Conservation (phyloP, 1,284 basidiomycete genomes). For the Sanghuangporus weigelae region DNA sequence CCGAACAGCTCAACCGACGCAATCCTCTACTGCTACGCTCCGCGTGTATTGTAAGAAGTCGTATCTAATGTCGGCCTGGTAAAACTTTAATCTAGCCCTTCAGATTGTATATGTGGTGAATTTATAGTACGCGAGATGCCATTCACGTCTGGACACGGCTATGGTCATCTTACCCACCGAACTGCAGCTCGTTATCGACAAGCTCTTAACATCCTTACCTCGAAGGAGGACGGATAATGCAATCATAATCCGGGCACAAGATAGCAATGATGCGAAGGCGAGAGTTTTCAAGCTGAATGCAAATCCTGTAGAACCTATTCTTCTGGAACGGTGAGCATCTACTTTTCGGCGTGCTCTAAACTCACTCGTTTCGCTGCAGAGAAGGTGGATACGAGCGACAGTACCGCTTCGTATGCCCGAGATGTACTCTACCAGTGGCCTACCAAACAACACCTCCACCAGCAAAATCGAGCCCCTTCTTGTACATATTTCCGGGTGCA, state of each 20-base stretch:
- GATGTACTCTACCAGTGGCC: conserved; percentile 67
- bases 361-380: conserved; percentile 31
- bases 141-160: not conserved
- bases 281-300: conserved; percentile 78
- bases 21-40: conserved; percentile 69
- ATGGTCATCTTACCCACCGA: conserved; percentile 3
- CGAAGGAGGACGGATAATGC: conserved; percentile 69
- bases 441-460: conserved; percentile 73
- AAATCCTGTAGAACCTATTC: conserved; percentile 52
- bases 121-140: conserved; percentile 57
- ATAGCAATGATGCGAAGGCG: conserved; percentile 49
- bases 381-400: conserved; percentile 67
- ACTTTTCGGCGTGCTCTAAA: not conserved
- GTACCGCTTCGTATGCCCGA: conserved; percentile 67
- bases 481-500: conserved; percentile 70
- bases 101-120: conserved; percentile 82
- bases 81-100: conserved; percentile 11
- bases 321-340: conserved; percentile 61
- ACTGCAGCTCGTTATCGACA: conserved; percentile 74
- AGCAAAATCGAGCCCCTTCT: conserved; percentile 61
- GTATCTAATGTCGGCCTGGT: conserved; percentile 9
- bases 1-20: conserved; percentile 63
- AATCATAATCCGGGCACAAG: conserved; percentile 64
- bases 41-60: conserved; percentile 71
- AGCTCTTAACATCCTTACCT: conserved; percentile 61